phyloP scores from a whole-genome alignment of 306 rosid species.

The Acmispon strigosus region DNA sequence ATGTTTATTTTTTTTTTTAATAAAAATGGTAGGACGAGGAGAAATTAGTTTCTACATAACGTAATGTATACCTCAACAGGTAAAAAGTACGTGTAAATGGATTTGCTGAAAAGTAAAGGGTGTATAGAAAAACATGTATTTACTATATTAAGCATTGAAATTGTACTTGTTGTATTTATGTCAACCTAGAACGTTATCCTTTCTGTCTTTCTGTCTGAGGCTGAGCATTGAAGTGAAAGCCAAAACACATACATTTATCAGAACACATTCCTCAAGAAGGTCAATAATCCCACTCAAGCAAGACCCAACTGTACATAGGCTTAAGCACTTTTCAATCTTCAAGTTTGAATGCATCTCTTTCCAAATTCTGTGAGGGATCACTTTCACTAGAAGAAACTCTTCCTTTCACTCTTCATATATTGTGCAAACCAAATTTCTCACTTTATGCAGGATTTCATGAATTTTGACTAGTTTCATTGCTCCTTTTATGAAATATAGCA shows the following conservation, averaged over 20 bases:
- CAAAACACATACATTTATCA: background rate
- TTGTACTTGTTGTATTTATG: conserved; percentile 16
- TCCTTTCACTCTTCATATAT: background rate
- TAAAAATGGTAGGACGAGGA: no score
- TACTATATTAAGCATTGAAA: background rate
- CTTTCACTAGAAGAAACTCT: conserved; percentile 5
- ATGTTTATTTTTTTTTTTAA: background rate
- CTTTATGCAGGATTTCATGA: background rate
- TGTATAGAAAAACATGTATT: background rate
- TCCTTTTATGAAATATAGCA: background rate
- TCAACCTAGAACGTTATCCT: conserved; percentile 21
- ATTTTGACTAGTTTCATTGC: background rate
- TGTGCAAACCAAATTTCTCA: background rate
- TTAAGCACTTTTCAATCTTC: background rate
- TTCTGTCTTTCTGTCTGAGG: conserved; percentile 13
- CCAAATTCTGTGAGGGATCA: background rate
- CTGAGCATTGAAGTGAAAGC: conserved; percentile 16
- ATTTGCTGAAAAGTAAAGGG: background rate
- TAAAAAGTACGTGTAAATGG: no score
- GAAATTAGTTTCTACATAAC: no score
- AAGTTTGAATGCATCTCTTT: background rate
- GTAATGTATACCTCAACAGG: no score
- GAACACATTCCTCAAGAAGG: background rate
- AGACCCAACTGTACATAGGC: background rate
- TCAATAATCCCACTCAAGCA: background rate